Percentiles rank a stretch among this genome's conserved stretches.
Evolutionary conservation across 345 rosid species (phyloP).

Genomic region (Hirschfeldia incana): DNA sequence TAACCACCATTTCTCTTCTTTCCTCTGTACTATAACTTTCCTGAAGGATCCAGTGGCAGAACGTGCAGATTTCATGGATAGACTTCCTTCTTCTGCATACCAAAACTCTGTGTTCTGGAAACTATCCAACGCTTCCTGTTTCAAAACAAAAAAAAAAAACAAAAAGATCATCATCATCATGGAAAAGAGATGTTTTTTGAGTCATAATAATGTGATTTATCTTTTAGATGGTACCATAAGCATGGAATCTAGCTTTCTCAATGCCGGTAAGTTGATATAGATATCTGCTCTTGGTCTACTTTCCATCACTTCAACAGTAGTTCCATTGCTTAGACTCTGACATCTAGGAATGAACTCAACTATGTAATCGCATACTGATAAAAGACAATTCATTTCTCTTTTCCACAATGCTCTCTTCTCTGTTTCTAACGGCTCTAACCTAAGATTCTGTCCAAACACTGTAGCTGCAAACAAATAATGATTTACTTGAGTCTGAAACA

Average conservation of each 20-base stretch:
- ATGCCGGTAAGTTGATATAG: constrained; percentile 84
- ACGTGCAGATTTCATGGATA: constrained; percentile 64
- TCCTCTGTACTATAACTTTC: constrained; percentile 63
- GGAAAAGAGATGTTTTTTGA: not conserved
- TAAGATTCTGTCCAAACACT: constrained; percentile 82
- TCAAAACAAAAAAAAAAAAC: not conserved
- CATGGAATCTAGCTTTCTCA: constrained; percentile 85
- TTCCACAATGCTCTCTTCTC: constrained; percentile 87
- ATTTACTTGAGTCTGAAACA: too few species aligned
- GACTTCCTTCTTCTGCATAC: constrained; percentile 89
- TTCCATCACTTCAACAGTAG: constrained; percentile 76
- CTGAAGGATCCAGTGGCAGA: constrained; percentile 67
- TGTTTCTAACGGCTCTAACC: constrained; percentile 74
- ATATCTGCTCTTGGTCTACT: constrained; percentile 78
- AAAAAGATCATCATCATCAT: not conserved
- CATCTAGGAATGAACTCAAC: constrained; percentile 64
- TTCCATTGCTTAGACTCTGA: constrained; percentile 60
- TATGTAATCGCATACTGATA: constrained; percentile 81
- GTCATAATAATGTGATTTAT: not conserved
- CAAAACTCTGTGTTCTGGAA: constrained; percentile 82
- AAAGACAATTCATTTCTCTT: constrained; percentile 88
- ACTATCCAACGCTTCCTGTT: constrained; percentile 85
- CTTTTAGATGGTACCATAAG: constrained; percentile 49
- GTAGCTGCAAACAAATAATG: constrained; percentile 58
- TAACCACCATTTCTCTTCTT: constrained; percentile 98